Base-by-base conservation (phyloP, 2,329 filamentous ascomycete genomes). In the Bertia moriformis region DNA sequence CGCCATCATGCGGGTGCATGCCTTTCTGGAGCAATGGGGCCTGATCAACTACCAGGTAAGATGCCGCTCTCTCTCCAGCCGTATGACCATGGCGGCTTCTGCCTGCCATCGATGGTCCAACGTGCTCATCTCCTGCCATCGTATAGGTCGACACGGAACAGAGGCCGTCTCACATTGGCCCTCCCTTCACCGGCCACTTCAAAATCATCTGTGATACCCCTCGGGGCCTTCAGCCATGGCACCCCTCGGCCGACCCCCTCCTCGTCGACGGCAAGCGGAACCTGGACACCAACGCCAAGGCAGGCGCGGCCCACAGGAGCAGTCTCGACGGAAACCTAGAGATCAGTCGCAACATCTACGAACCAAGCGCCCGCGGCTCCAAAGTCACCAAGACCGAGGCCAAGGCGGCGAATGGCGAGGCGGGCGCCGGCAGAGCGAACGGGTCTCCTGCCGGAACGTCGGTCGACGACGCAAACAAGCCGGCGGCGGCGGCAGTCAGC, bases 1-100 rank as follows among this genome's bases (percentile, higher is more conserved):
- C 63, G 89, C 91, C 29, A 98, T 98, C 50, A 98, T 98, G 91
- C 81, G 91, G 46, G 89, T 98, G 14, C 91, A 98, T 60, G 83
- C 87, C 14, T 98, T 98, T 63, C 70, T 98, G 24, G 91, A 98
- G 63, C 89, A 96, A 58, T 98, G 91, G 91, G 91, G 91, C 4
- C 67, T 98, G 52, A 95, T 98, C 59, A 98, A 98, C 62, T 98
- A 98, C 55, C 91, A 98, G 69, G 89, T 94, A 69, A 45, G 59
- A 48, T 37, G 15, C 18, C 37, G 19, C 32, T 37, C 12, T 32
- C 14, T 17, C 35, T 18, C 14, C 18, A 19, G 37, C 4, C 40
- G n/a, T 29, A 41, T 38, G 44, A 20, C 38, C 33, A 42, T 32
- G 37, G 14, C 13, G 18, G 17, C 15, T 38, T 22, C 15, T 37